Conservation (phyloP, 306 rosid genomes). For the Quercus glauca region DNA sequence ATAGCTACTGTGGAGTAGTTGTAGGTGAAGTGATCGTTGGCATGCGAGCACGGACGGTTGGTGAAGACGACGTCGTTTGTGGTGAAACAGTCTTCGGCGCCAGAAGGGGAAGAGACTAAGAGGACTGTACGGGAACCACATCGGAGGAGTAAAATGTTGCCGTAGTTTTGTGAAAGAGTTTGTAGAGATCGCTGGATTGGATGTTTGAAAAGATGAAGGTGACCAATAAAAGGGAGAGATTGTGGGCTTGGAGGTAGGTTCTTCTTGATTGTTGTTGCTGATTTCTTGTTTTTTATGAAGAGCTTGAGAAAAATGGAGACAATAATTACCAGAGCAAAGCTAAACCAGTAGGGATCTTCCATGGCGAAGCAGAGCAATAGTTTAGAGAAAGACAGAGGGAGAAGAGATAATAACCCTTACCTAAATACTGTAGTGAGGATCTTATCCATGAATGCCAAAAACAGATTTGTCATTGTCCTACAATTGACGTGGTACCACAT, state of each 20-base stretch:
- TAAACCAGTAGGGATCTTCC: no score
- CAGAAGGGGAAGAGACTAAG: slow-evolving; percentile 10
- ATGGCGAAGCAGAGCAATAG: no score
- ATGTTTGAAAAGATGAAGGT: slow-evolving; percentile 37
- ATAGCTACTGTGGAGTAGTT: slow-evolving; percentile 7
- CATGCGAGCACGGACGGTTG: slow-evolving; percentile 21
- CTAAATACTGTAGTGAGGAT: no score
- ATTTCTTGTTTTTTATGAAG: no score
- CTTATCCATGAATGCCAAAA: no score
- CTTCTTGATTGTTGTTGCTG: background rate
- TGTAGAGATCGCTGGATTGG: slow-evolving; percentile 27
- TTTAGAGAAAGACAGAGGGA: no score
- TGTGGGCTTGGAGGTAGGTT: slow-evolving; percentile 31
- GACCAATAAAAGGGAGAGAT: slow-evolving; percentile 30
- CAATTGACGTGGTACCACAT: no score
- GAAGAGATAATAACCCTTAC: no score
- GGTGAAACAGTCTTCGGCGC: slow-evolving; percentile 30
- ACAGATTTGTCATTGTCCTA: no score
- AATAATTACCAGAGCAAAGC: background rate
- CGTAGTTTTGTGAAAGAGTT: no score
- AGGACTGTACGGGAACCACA: slow-evolving; percentile 22
- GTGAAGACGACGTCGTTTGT: slow-evolving; percentile 32
- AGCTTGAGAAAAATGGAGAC: background rate
- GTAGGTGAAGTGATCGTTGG: slow-evolving; percentile 19
- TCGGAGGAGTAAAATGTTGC: background rate